A percentile compares a stretch with the other conserved stretches of the same genome.
These are phyloP conservation scores for Byssothecium circinans DNA, from an alignment of 2,329 filamentous ascomycete genomes.

Conservation along the genomic window DNA sequence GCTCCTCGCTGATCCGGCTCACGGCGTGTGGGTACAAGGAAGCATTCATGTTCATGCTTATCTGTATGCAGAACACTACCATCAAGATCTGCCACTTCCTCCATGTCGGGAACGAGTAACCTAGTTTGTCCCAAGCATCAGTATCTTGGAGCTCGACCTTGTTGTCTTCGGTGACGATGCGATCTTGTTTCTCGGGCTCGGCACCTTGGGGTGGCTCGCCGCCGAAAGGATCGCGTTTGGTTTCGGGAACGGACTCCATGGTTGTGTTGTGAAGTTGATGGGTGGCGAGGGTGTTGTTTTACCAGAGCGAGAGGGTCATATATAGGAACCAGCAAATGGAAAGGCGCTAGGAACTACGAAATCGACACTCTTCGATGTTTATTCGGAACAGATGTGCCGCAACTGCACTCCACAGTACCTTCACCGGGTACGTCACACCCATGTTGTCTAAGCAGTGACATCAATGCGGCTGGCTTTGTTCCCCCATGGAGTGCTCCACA, in stretches of 20 bases:
- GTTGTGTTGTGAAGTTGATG: background rate
- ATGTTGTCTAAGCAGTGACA: background rate
- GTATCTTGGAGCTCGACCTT: slow-evolving; percentile 43
- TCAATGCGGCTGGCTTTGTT: slow-evolving; percentile 4
- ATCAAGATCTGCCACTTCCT: slow-evolving; percentile 55
- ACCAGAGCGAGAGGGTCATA: no score
- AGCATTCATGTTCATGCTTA: slow-evolving; percentile 59
- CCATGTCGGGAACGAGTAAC: slow-evolving; percentile 48
- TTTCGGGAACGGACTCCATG: slow-evolving; percentile 25
- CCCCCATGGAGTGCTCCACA: background rate
- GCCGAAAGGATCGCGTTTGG: slow-evolving; percentile 23
- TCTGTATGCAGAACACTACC: slow-evolving; percentile 56
- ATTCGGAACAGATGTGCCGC: background rate
- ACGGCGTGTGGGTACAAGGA: slow-evolving; percentile 55
- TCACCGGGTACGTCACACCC: background rate
- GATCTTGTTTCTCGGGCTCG: slow-evolving; percentile 20
- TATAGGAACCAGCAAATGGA: no score
- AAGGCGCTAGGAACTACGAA: background rate
- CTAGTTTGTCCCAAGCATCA: slow-evolving; percentile 48
- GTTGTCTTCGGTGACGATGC: slow-evolving; percentile 25
- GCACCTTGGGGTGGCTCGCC: slow-evolving; percentile 14
- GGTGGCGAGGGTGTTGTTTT: background rate
- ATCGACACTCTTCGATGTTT: background rate
- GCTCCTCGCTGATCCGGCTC: slow-evolving; percentile 48
- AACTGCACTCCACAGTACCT: background rate